Evolutionary conservation across 2,329 filamentous ascomycete genomes (phyloP).

Genomic region (Arthrinium phaeospermum): DNA sequence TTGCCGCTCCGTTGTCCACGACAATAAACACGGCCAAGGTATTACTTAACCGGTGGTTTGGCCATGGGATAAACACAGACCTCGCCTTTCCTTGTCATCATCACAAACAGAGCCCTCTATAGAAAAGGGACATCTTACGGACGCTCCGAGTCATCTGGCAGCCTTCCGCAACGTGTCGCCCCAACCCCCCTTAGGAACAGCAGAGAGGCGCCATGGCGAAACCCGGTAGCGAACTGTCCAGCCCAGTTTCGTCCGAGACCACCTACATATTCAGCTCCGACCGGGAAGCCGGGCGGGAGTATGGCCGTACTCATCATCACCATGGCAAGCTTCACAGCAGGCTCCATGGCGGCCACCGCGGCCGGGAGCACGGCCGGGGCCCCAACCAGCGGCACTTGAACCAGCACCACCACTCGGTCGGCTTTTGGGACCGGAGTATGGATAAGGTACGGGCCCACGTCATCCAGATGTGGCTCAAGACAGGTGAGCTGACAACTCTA

Average conservation of each 20-base stretch:
- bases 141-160: neutral
- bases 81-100: neutral
- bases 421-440: constrained; percentile 49
- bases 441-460: constrained; percentile 35
- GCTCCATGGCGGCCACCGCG: neutral
- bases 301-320: neutral
- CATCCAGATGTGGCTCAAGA: constrained; percentile 34
- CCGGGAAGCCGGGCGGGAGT: neutral
- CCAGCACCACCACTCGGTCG: constrained; percentile 42
- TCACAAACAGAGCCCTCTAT: neutral
- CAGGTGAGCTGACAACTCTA: constrained; percentile 27
- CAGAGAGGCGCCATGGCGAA: neutral
- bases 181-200: neutral
- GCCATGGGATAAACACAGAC: neutral
- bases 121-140: neutral
- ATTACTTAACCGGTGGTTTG: neutral
- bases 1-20: neutral
- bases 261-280: neutral
- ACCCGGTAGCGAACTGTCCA: neutral
- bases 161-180: neutral
- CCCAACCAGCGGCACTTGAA: constrained; percentile 17
- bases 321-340: neutral
- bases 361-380: neutral
- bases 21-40: neutral
- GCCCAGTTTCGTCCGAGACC: neutral